Conservation (phyloP, 441 rosid genomes). For the Populus hybrid region DNA sequence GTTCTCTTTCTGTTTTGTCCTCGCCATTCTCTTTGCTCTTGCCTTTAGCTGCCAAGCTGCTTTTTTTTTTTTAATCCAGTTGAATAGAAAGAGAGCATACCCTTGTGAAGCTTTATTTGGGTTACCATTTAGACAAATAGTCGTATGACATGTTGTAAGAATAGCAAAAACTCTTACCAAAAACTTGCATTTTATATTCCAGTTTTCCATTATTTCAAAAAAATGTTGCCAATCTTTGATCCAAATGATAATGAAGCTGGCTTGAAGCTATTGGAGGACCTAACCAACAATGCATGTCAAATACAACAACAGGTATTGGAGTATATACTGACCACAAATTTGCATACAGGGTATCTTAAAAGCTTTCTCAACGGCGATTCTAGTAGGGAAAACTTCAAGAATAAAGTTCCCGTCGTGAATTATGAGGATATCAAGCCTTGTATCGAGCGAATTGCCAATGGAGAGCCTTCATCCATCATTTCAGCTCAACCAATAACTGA, state of each 20-base stretch:
- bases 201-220: conserved; percentile 11
- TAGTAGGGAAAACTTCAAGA: conserved; percentile 48
- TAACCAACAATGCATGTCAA: conserved; percentile 55
- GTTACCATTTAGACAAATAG: background rate
- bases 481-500: conserved; percentile 73
- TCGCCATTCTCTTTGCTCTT: background rate
- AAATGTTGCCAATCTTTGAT: conserved; percentile 62
- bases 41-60: background rate
- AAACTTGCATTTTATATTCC: conserved; percentile 15
- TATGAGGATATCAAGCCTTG: conserved; percentile 68
- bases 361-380: conserved; percentile 40
- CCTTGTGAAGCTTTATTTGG: background rate
- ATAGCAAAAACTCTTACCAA: conserved; percentile 10
- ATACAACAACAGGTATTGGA: conserved; percentile 51
- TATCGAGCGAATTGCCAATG: conserved; percentile 69
- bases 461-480: conserved; percentile 61
- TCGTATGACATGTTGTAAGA: conserved; percentile 21
- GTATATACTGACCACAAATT: conserved; percentile 53
- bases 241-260: conserved; percentile 69
- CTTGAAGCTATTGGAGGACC: conserved; percentile 58
- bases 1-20: background rate
- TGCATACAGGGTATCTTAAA: conserved; percentile 55
- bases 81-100: conserved; percentile 4
- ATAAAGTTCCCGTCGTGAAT: conserved; percentile 66
- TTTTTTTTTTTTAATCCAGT: background rate